Evolutionary conservation across 78 protist genomes (phyloP), one percentile per base, ranked within the genome.

Genomic region (Dictyostelium brefeldianum): DNA sequence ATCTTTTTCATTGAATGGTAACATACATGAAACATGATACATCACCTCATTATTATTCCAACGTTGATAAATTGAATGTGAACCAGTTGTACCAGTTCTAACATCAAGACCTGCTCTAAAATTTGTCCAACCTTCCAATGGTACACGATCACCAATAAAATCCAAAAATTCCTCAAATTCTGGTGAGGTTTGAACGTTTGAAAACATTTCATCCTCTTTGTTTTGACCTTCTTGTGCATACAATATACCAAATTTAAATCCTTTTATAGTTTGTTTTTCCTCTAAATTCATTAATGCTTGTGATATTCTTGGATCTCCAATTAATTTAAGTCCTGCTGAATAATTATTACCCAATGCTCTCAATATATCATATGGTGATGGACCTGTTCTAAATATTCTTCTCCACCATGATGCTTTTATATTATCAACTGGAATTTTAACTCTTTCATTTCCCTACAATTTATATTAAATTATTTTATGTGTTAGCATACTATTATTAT

Each of bases 131-230:
- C 89, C 89, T 47, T 79, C 79, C 46, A 90, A 77, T 54, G 79
- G 91, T n/a, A 90, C 95, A 43, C 85, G 57, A 17, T 90, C 90
- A 22, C 95, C 95, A 59, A 90, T 78, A 53, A 90, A 90, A 17
- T 74, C 83, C 17, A 90, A 50, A 67, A 90, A 90, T 41, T 90
- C 83, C 43, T 90, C 95, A 77, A 90, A 90, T 29, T 81, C 95
- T 51, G 95, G 90, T 54, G 90, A 80, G 20, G 91, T 62, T 14
- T 80, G 64, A 25, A 90, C 85, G 17, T 90, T 90, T 22, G 95
- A 69, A 71, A 90, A 90, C 95, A 90, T 90, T 57, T 90, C 91
- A 74, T 90, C 95, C 81, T 90, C 95, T 71, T 90, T 90, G 36
- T 84, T 90, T 53, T 90, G 95, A 29, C 90, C 95, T 10, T 90